phyloP scores from a whole-genome alignment of 2,329 filamentous ascomycete genomes.

The Nakataea oryzae region DNA sequence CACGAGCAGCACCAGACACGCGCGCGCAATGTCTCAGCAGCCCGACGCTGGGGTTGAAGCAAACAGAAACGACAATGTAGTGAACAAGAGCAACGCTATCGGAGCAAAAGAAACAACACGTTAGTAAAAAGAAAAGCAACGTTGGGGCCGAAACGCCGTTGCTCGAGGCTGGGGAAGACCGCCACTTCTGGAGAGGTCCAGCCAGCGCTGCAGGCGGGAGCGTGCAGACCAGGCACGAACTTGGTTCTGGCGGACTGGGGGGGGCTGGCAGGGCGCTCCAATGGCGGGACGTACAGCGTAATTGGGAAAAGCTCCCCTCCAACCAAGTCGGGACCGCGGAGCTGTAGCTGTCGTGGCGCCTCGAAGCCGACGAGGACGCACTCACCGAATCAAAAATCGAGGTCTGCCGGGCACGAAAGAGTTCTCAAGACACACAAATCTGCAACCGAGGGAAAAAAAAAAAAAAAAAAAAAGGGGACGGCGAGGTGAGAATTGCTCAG shows the following conservation, averaged over 20 bases:
- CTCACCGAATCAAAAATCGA: neutral
- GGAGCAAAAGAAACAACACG: neutral
- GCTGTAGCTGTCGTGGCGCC: neutral
- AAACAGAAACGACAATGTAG: neutral
- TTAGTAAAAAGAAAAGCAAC: neutral
- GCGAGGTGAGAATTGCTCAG: neutral
- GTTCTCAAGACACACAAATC: neutral
- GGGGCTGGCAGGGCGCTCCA: neutral
- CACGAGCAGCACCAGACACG: neutral
- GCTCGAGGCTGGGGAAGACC: neutral
- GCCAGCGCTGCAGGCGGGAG: neutral
- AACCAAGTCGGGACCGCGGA: neutral
- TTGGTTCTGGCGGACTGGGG: neutral
- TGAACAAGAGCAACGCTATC: neutral
- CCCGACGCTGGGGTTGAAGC: neutral
- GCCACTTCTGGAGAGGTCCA: neutral
- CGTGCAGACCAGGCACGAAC: neutral
- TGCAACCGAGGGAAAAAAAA: neutral
- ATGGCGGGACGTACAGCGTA: neutral
- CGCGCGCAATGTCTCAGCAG: neutral
- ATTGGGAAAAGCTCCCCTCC: neutral
- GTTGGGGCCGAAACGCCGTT: no score
- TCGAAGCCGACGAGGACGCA: neutral
- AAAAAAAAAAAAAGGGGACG: neutral
- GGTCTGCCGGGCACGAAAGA: neutral